phyloP scores from a whole-genome alignment of 1,284 basidiomycete species.

The Melampsora occidentalis region DNA sequence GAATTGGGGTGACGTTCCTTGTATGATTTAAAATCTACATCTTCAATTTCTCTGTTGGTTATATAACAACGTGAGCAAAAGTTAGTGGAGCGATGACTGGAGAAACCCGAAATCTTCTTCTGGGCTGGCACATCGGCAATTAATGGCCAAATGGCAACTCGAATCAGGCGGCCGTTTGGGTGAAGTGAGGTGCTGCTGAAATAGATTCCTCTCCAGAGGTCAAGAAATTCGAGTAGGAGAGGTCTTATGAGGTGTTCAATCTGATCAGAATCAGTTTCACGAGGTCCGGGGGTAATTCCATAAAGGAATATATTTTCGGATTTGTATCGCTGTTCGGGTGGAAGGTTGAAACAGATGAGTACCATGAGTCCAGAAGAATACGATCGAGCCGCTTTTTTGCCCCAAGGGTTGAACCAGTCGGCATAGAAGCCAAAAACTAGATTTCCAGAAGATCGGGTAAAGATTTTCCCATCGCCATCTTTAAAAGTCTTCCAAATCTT shows the following conservation, averaged over 20 bases:
- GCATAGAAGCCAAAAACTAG: slow-evolving; percentile 28
- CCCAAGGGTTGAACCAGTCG: slow-evolving; percentile 36
- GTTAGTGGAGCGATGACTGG: slow-evolving; percentile 1
- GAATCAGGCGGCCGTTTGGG: slow-evolving; percentile 1
- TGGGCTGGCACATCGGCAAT: slow-evolving; percentile 33
- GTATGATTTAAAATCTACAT: slow-evolving; percentile 8
- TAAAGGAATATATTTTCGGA: slow-evolving; percentile 26
- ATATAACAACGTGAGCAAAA: slow-evolving; percentile 29
- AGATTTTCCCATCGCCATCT: not conserved
- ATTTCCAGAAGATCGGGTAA: slow-evolving; percentile 9
- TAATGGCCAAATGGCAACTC: slow-evolving; percentile 14
- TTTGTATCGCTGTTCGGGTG: slow-evolving; percentile 16
- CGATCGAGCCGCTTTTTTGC: not conserved
- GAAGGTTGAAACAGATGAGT: slow-evolving; percentile 32
- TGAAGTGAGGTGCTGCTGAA: slow-evolving; percentile 11
- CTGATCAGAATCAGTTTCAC: slow-evolving; percentile 21
- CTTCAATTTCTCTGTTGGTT: not conserved
- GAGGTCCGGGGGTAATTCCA: slow-evolving; percentile 15
- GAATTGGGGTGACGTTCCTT: not conserved
- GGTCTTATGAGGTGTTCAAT: slow-evolving; percentile 19
- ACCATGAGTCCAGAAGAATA: slow-evolving; percentile 10
- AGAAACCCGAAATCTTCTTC: slow-evolving; percentile 17
- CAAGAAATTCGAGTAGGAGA: slow-evolving; percentile 9
- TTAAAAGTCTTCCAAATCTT: slow-evolving; percentile 12
- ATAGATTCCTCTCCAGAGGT: slow-evolving; percentile 10